Percentiles rank a stretch among this genome's conserved stretches.
phyloP scores from a whole-genome alignment of 352 stramenopile species.

The Thraustochytrium sp. region DNA sequence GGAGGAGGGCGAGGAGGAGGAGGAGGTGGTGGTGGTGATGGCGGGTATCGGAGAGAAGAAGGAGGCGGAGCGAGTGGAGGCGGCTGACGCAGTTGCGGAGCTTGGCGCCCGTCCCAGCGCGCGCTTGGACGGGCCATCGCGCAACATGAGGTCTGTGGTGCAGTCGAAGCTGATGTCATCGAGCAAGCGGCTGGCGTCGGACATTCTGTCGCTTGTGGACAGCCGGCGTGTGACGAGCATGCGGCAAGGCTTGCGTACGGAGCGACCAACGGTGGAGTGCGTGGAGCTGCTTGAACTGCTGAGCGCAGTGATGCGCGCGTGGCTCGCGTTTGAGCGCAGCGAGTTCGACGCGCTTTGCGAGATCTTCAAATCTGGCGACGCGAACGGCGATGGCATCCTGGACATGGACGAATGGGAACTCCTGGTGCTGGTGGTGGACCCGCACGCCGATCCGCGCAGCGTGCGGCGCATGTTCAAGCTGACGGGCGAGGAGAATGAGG shows the following conservation, averaged over 20 bases:
- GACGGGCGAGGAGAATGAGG: conserved; percentile 70
- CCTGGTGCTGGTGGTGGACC: conserved; percentile 60
- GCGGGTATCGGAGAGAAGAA: no score
- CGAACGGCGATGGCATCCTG: conserved; percentile 60
- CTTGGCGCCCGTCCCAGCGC: no score
- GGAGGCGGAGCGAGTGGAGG: no score
- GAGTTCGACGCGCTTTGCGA: conserved; percentile 60
- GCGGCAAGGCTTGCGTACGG: background rate
- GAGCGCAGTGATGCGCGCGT: conserved; percentile 64
- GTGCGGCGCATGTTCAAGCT: conserved; percentile 67
- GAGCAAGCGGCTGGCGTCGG: background rate
- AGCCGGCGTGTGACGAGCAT: background rate
- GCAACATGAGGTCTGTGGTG: background rate
- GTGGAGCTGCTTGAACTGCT: conserved; percentile 65
- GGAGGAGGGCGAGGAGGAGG: no score
- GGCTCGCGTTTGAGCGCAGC: conserved; percentile 62
- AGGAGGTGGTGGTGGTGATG: no score
- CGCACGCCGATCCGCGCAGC: conserved; percentile 54
- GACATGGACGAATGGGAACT: conserved; percentile 63
- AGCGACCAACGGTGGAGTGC: background rate
- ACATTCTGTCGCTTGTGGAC: background rate
- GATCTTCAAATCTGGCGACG: conserved; percentile 63
- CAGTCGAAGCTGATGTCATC: background rate
- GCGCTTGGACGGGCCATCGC: no score
- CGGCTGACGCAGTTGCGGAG: no score